phyloP scores from a whole-genome alignment of 2,329 filamentous ascomycete genomes.

The Pseudogymnoascus sp. region DNA sequence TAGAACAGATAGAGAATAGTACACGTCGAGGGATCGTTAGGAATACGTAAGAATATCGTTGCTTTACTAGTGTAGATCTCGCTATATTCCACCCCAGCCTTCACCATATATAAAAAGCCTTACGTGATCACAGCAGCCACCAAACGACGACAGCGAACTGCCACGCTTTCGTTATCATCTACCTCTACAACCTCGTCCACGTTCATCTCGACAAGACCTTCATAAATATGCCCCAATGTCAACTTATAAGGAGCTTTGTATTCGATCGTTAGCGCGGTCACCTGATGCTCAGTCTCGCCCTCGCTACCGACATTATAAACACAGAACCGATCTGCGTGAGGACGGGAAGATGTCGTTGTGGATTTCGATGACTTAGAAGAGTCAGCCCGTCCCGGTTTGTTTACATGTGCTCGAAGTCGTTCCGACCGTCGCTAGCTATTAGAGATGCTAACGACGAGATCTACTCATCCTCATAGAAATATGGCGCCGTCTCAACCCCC shows the following conservation, averaged over 20 bases:
- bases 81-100: constrained; percentile 30
- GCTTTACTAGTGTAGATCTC: constrained; percentile 24
- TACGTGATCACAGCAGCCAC: constrained; percentile 39
- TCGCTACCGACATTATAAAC: background rate
- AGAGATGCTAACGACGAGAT: background rate
- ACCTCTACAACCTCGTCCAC: constrained; percentile 34
- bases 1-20: constrained; percentile 12
- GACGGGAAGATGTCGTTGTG: background rate
- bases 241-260: constrained; percentile 44
- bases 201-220: constrained; percentile 29
- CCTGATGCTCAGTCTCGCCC: background rate
- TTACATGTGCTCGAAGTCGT: background rate
- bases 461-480: no score
- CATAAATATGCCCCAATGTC: constrained; percentile 34
- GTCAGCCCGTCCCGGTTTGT: background rate
- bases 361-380: background rate
- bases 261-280: constrained; percentile 24
- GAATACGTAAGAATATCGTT: constrained; percentile 11
- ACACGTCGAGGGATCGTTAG: constrained; percentile 9
- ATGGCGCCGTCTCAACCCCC: no score
- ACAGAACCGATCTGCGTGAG: background rate
- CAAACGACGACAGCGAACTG: constrained; percentile 27
- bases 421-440: background rate
- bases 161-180: constrained; percentile 30
- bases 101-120: constrained; percentile 43